phyloP scores from a whole-genome alignment of 306 rosid genomes.

The Ammopiptanthus mongolicus region DNA sequence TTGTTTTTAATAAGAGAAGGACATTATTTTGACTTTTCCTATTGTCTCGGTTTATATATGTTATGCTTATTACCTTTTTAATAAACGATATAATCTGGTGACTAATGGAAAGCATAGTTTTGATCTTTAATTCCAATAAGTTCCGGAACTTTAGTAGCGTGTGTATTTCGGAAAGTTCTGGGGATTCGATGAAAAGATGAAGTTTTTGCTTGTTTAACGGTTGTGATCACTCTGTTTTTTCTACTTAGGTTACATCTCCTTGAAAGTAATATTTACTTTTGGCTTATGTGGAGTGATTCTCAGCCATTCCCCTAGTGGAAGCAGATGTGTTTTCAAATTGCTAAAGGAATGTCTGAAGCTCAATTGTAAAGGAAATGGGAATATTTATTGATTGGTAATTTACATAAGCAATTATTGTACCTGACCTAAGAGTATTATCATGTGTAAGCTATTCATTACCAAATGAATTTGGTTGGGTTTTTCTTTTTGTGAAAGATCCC shows the following conservation, averaged over 20 bases:
- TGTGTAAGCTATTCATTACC: background rate
- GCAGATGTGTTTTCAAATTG: background rate
- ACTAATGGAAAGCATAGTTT: background rate
- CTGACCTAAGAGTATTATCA: background rate
- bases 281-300: background rate
- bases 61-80: background rate
- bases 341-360: background rate
- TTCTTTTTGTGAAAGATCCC: background rate
- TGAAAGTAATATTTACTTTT: background rate
- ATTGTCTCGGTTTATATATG: background rate
- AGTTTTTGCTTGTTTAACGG: slow-evolving; percentile 6
- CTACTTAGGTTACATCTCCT: background rate
- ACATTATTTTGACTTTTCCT: background rate
- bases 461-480: background rate
- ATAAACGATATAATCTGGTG: background rate
- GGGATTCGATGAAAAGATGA: slow-evolving; percentile 4
- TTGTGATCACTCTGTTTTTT: background rate
- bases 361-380: slow-evolving; percentile 10
- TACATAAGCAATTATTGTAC: background rate
- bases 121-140: background rate
- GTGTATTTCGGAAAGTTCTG: background rate
- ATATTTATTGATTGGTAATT: background rate
- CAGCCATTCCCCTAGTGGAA: background rate
- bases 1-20: background rate
- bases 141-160: background rate